phyloP scores from a whole-genome alignment of 2,329 filamentous ascomycete species.

The Pseudogymnoascus sp. region DNA sequence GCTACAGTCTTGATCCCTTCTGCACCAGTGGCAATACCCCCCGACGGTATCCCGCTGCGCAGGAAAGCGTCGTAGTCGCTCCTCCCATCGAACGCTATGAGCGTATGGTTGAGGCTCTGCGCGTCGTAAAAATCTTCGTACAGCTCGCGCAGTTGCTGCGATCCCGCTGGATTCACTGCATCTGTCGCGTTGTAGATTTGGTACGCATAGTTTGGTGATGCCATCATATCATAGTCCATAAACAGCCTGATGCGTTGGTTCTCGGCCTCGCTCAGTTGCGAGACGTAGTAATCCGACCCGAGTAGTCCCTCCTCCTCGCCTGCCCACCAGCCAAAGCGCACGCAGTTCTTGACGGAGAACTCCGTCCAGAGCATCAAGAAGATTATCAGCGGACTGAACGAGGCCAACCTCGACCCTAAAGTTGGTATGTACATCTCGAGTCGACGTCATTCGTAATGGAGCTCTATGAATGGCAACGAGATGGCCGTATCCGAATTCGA shows the following conservation, averaged over 20 bases:
- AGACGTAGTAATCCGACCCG: constrained; percentile 56
- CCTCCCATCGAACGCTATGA: constrained; percentile 69
- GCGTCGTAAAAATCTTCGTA: constrained; percentile 61
- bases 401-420: constrained; percentile 70
- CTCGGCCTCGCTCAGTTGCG: constrained; percentile 47
- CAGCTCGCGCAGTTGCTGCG: constrained; percentile 59
- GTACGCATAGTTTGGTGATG: constrained; percentile 58
- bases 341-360: constrained; percentile 56
- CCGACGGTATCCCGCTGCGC: constrained; percentile 62
- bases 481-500: background rate
- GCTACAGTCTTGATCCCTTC: constrained; percentile 67
- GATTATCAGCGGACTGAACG: constrained; percentile 85
- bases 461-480: background rate
- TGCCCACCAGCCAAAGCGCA: constrained; percentile 62
- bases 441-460: constrained; percentile 5
- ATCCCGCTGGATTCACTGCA: constrained; percentile 61
- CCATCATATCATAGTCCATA: constrained; percentile 67
- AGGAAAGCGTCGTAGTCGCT: constrained; percentile 78
- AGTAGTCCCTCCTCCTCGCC: constrained; percentile 61
- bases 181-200: constrained; percentile 69
- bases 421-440: constrained; percentile 48
- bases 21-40: constrained; percentile 71
- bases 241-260: constrained; percentile 57
- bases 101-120: constrained; percentile 57
- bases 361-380: constrained; percentile 80